Conservation (phyloP, 176 grass and related monocot species). For the Poa pratensis region DNA sequence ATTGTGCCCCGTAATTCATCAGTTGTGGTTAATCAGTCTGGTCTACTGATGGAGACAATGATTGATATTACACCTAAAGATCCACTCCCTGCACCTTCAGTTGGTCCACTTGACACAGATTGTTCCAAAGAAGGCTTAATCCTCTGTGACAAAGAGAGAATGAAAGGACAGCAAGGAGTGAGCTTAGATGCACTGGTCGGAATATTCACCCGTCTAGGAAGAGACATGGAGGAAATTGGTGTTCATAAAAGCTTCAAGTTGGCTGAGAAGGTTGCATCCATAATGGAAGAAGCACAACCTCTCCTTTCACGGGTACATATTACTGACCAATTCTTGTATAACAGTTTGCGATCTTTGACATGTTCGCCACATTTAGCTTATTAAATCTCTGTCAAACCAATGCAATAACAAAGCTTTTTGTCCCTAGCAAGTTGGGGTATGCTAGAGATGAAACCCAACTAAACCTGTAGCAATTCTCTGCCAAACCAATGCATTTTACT, state of each 20-base stretch:
- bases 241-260: slow-evolving; percentile 74
- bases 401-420: not conserved
- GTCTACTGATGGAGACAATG: slow-evolving; percentile 96
- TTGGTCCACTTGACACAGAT: slow-evolving; percentile 70
- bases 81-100: slow-evolving; percentile 79
- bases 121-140: slow-evolving; percentile 87
- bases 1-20: slow-evolving; percentile 85
- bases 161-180: slow-evolving; percentile 86
- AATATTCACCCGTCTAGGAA: slow-evolving; percentile 86
- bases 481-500: slow-evolving; percentile 13
- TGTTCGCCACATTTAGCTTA: not conserved
- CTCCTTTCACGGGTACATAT: slow-evolving; percentile 72
- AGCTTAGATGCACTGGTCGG: slow-evolving; percentile 93
- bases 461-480: too few relatives aligned
- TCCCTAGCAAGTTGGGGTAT: too few relatives aligned
- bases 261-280: slow-evolving; percentile 87
- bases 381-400: not conserved
- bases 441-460: not conserved
- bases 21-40: slow-evolving; percentile 95
- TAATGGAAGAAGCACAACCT: slow-evolving; percentile 96
- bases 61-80: slow-evolving; percentile 92
- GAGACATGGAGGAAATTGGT: slow-evolving; percentile 94
- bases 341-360: not conserved
- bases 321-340: not conserved
- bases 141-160: slow-evolving; percentile 90